A percentile compares a stretch with the other conserved stretches of the same genome.
phyloP scores from a whole-genome alignment of 176 grass and related monocot genomes.

The Rhynchospora pubera region DNA sequence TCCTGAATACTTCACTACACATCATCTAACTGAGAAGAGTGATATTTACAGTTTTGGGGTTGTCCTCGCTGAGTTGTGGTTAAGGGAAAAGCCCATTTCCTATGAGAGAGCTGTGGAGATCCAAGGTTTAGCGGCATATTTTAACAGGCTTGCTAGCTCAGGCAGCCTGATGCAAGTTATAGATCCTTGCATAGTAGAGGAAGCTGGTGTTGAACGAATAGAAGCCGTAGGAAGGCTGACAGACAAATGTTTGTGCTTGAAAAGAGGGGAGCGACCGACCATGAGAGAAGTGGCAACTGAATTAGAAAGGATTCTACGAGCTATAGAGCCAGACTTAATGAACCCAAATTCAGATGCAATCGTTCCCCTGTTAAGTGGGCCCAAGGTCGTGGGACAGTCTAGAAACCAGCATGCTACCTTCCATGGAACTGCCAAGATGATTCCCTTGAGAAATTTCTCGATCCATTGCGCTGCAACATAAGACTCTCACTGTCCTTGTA shows the following conservation, averaged over 20 bases:
- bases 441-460: too few relatives aligned
- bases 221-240: neutral
- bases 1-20: constrained; percentile 26
- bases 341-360: too few relatives aligned
- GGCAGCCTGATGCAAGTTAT: neutral
- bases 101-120: neutral
- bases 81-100: neutral
- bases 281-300: too few relatives aligned
- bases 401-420: too few relatives aligned
- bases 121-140: neutral
- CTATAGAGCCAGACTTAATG: too few relatives aligned
- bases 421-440: too few relatives aligned
- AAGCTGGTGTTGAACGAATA: neutral
- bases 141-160: neutral
- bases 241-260: neutral
- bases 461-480: too few relatives aligned
- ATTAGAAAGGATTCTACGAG: too few relatives aligned
- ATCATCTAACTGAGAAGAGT: constrained; percentile 29
- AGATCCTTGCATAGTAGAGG: neutral
- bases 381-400: too few relatives aligned
- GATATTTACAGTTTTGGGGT: constrained; percentile 32
- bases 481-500: too few relatives aligned
- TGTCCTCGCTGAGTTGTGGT: constrained; percentile 13
- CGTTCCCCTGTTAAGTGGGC: too few relatives aligned
- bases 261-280: neutral